Evolutionary conservation across 2,329 filamentous ascomycete species (phyloP), one percentile per base, ranked within the genome.

Genomic region (Hypoxylon rubiginosum): DNA sequence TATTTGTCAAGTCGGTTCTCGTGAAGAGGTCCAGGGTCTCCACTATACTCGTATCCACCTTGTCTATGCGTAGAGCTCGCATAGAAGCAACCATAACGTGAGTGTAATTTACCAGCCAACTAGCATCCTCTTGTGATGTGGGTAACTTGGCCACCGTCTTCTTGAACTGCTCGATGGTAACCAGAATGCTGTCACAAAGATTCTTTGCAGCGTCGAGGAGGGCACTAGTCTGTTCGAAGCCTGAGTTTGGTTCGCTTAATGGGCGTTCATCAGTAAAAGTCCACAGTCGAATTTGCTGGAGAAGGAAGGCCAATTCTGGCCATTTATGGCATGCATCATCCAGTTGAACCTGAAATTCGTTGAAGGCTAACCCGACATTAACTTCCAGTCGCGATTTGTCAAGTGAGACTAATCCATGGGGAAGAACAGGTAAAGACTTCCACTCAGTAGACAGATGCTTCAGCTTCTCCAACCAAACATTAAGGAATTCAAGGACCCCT

Each of bases 161-260:
- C 62, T 88, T 86, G 49, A 91, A 85, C 68, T 90, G 88, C 77
- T 97, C 93, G 51, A 97, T 85, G 0, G 92, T 90, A 36, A 95
- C 91, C 1, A 97, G 88, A 28, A 95, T 86, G 53, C 88, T 87
- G 77, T 97, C 92, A 50, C 91, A 87, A n/a, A 91, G 82, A 0
- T 79, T 85, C 39, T 92, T 86, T 1, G 93, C 78, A 3, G 84
- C 81, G 13, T 84, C 79, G 45, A 89, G 86, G 48, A 94, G 85
- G 0, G 79, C 75, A 82, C 63, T 17, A 76, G 71, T 24, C 71
- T 61, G 1, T 52, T 64, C 6, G 70, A 50, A 30, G 10, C 26
- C 34, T 3, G 53, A 11, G 9, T 55, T 59, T 2, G 63, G 34
- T 24, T 43, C 15, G 24, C 51, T 49, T 15, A 67, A 64, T 2